phyloP scores from a whole-genome alignment of 352 stramenopile species.

The Phytopythium kandeliae region DNA sequence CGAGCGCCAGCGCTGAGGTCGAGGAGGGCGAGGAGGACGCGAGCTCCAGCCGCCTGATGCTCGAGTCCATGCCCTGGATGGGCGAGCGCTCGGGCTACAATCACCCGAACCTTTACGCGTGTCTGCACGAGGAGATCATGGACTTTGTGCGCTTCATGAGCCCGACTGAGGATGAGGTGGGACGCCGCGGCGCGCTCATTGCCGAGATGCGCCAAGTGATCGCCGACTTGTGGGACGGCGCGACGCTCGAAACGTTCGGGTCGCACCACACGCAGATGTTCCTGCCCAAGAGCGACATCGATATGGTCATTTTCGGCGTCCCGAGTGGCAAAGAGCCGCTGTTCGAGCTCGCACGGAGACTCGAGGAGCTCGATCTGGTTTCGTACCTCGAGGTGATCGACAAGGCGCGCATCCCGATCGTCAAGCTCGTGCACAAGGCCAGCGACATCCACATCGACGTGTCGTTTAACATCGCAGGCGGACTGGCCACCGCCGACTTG shows the following conservation, averaged over 20 bases:
- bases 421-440: conserved; percentile 93
- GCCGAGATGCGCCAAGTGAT: conserved; percentile 67
- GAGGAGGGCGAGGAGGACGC: conserved; percentile 25
- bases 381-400: conserved; percentile 94
- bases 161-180: conserved; percentile 73
- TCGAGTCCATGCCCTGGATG: conserved; percentile 71
- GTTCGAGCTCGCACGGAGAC: conserved; percentile 42
- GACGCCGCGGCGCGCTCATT: conserved; percentile 60
- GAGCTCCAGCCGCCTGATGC: conserved; percentile 21
- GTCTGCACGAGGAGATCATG: conserved; percentile 95
- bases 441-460: conserved; percentile 91
- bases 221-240: conserved; percentile 43
- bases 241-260: conserved; percentile 88
- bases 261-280: conserved; percentile 92
- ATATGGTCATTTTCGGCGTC: conserved; percentile 89
- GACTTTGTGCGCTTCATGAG: conserved; percentile 92
- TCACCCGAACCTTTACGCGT: conserved; percentile 72
- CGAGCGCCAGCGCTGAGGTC: background rate
- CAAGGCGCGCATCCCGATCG: conserved; percentile 93
- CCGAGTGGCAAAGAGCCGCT: conserved; percentile 46
- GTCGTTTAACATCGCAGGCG: conserved; percentile 87
- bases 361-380: conserved; percentile 66
- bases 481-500: conserved; percentile 80
- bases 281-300: conserved; percentile 91
- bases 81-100: conserved; percentile 45